Conservation (phyloP, 2,329 filamentous ascomycete genomes). For the Anisogramma anomala region DNA sequence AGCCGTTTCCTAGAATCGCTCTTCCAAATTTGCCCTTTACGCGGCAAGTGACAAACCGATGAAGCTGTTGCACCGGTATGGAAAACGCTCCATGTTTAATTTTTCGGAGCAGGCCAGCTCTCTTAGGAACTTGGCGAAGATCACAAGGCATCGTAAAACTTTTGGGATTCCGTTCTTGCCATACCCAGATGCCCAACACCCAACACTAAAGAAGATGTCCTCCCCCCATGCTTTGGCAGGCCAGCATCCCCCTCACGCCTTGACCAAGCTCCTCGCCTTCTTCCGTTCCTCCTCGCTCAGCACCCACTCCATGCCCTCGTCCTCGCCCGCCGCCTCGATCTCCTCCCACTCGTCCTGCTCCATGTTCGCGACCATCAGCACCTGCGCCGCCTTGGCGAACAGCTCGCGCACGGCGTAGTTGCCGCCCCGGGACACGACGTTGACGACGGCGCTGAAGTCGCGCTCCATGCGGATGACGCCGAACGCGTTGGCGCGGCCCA, state of each 20-base stretch:
- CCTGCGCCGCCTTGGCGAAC: constrained; percentile 67
- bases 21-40: no score
- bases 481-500: constrained; percentile 66
- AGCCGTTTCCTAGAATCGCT: no score
- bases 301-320: constrained; percentile 60
- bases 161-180: not conserved
- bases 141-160: not conserved
- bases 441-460: constrained; percentile 67
- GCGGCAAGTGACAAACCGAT: no score
- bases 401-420: constrained; percentile 68
- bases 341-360: constrained; percentile 94
- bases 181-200: not conserved
- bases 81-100: no score
- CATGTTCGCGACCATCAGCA: constrained; percentile 83
- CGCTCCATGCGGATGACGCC: constrained; percentile 76
- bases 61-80: no score
- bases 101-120: not conserved
- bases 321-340: constrained; percentile 39
- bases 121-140: not conserved
- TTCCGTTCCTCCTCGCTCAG: constrained; percentile 62
- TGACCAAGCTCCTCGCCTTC: constrained; percentile 58
- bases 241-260: constrained; percentile 10
- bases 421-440: constrained; percentile 54
- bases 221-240: not conserved
- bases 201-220: not conserved